Percentiles rank a stretch among this genome's conserved stretches.
These are phyloP conservation scores for Gaultheria prostrata DNA, from an alignment of 148 eudicot genomes.

Conservation along the genomic window DNA sequence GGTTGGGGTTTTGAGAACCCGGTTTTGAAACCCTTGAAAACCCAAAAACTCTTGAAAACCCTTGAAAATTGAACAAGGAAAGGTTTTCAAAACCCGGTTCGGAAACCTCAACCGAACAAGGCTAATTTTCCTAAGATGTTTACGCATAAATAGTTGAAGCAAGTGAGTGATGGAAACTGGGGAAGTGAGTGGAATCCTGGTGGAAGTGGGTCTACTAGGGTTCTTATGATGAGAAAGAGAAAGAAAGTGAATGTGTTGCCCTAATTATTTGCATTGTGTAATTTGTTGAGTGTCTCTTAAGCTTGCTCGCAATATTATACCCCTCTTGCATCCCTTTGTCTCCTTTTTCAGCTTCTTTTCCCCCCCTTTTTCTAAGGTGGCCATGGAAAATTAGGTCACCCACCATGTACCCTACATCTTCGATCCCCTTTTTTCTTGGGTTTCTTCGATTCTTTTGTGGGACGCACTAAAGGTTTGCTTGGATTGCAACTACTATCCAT, in stretches of 20 bases:
- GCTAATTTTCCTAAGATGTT: too few species aligned
- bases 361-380: not conserved
- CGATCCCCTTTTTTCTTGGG: not conserved
- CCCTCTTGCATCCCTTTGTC: not conserved
- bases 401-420: constrained; percentile 11
- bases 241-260: not conserved
- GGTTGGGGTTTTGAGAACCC: too few species aligned
- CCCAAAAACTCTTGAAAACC: too few species aligned
- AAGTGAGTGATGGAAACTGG: not conserved
- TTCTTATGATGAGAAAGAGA: not conserved
- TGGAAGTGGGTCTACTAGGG: constrained; percentile 5
- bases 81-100: too few species aligned
- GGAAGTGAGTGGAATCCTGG: not conserved
- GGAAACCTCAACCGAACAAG: too few species aligned
- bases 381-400: constrained; percentile 5
- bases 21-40: too few species aligned
- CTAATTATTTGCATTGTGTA: constrained; percentile 4
- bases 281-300: constrained; percentile 17
- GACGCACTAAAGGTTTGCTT: not conserved
- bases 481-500: not conserved
- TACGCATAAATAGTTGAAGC: not conserved
- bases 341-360: not conserved
- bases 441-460: not conserved
- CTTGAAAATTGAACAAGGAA: too few species aligned
- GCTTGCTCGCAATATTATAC: constrained; percentile 12